Evolutionary conservation across 257 asterid genomes (phyloP), one percentile per base, ranked within the genome.

Genomic region (Fraxinus americana): DNA sequence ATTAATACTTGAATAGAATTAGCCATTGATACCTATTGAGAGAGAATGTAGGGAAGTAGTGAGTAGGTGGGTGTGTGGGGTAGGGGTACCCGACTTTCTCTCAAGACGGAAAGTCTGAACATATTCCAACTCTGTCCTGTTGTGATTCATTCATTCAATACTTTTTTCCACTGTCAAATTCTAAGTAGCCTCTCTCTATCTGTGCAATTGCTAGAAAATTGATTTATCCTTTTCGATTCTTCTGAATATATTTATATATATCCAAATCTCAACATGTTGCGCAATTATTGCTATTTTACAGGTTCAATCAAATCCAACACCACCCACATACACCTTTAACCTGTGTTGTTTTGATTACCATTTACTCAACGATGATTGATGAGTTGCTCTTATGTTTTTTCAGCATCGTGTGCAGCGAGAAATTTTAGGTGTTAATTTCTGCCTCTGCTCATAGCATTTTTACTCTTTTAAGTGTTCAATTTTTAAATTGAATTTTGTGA

Each of bases 401-500:
- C 32, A 10, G 68, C 68, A 25, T 61, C 34, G 16, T 3, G 7
- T 63, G 35, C 34, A 63, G 69, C 35, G 34, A 63, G 19, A 63
- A 25, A 63, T 25, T 63, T 63, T 23, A 63, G 69, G 69, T 63
- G 27, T 63, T 32, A 19, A 63, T 63, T 63, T 63, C 69, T 63
- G 35, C 17, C 19, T 25, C 69, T 25, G 69, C 69, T 63, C 34
- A 25, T 6, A 63, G 69, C 69, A 63, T 63, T 63, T 63, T 27
- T 17, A 63, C 16, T 63, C 69, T 63, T 27, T 63, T 63, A 63
- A 9, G 11, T 63, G 69, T 63, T 63, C 27, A 3, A 23, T 25
- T 23, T 63, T 27, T 63, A 9, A 3, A 63, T 10, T 23, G 69
- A 12, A 63, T 25, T 59, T 63, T 63, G 7, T 61, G 36, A 57